Evolutionary conservation across 1,284 basidiomycete species (phyloP).

Genomic region (Microbotryum violaceum): DNA sequence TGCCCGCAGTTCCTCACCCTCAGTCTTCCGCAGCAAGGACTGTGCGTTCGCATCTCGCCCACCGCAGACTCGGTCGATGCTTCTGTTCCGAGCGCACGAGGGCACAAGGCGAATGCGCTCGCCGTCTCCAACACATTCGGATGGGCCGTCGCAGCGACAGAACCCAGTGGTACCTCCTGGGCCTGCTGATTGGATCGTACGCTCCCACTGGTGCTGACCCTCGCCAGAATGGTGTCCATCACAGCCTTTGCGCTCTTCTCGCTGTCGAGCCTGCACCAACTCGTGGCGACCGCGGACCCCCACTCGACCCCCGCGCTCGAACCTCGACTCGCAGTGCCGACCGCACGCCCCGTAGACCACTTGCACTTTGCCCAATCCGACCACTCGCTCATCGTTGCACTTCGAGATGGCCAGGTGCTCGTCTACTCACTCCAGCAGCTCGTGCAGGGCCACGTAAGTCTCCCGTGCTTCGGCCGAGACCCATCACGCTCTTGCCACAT

Average conservation of each 20-base stretch:
- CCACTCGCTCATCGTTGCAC: constrained; percentile 20
- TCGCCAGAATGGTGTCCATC: neutral
- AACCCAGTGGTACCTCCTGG: constrained; percentile 12
- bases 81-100: neutral
- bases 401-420: constrained; percentile 24
- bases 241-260: constrained; percentile 32
- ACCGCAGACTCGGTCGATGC: neutral
- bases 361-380: constrained; percentile 29
- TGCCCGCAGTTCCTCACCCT: constrained; percentile 20
- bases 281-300: constrained; percentile 11
- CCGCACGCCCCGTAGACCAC: constrained; percentile 19
- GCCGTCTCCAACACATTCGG: constrained; percentile 30
- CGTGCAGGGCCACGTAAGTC: constrained; percentile 23
- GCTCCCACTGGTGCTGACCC: too few relatives aligned
- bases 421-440: constrained; percentile 29
- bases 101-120: constrained; percentile 18
- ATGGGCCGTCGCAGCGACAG: constrained; percentile 14
- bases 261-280: constrained; percentile 17
- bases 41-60: constrained; percentile 4
- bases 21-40: constrained; percentile 17
- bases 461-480: too few relatives aligned
- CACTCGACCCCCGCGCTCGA: constrained; percentile 15
- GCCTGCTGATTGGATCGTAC: too few relatives aligned
- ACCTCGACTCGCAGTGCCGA: constrained; percentile 7
- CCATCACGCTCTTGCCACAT: neutral